Percentiles rank a stretch among this genome's conserved stretches.
phyloP scores from a whole-genome alignment of 2,329 filamentous ascomycete genomes.

The Xylaria sp. region DNA sequence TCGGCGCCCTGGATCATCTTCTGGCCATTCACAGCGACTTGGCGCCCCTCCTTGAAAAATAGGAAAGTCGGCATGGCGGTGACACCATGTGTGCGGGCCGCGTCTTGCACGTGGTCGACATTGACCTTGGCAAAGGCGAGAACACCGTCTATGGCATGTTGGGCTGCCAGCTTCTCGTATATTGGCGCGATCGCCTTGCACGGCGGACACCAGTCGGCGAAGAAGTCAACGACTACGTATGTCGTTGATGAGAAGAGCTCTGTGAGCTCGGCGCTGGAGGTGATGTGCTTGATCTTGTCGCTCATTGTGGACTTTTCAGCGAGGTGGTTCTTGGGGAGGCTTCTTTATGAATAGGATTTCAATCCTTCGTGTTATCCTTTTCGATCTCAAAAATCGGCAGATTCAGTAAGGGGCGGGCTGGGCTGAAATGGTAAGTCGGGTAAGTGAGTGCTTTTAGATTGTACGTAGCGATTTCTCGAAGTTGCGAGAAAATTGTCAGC shows the following conservation, averaged over 20 bases:
- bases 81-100: conserved; percentile 62
- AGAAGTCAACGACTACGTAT: conserved; percentile 68
- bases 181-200: conserved; percentile 70
- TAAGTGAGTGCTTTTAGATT: conserved; percentile 9
- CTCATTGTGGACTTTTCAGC: conserved; percentile 27
- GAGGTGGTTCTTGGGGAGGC: not conserved
- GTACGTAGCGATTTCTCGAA: conserved; percentile 11
- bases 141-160: conserved; percentile 54
- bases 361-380: not conserved
- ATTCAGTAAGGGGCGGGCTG: not conserved
- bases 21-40: conserved; percentile 55
- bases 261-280: conserved; percentile 60
- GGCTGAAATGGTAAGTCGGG: not conserved
- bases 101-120: conserved; percentile 64
- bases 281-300: conserved; percentile 53
- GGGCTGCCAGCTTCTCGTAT: conserved; percentile 61
- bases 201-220: conserved; percentile 69
- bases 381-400: not conserved
- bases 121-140: conserved; percentile 69
- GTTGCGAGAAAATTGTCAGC: conserved; percentile 31
- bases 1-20: conserved; percentile 54
- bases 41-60: conserved; percentile 67
- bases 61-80: conserved; percentile 69
- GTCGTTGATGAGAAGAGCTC: conserved; percentile 59
- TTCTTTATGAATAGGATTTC: not conserved